Evolutionary conservation across 106 monocot species (phyloP), one percentile per base, ranked within the genome.

Genomic region (Xerophyta viscosa): DNA sequence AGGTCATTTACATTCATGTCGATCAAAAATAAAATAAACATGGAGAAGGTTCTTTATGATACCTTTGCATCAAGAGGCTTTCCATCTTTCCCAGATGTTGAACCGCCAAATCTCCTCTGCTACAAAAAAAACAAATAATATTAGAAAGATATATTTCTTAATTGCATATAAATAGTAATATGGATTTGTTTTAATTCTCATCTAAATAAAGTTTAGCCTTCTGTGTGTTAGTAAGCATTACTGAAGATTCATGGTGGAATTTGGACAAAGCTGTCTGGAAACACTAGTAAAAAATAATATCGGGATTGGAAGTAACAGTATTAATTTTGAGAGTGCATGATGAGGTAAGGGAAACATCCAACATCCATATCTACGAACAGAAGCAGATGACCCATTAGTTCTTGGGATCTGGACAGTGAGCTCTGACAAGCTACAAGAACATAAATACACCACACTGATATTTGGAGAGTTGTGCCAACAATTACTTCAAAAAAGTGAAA

Each of bases 31-130:
- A 33, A 6, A 33, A 33, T 33, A 6, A 33, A 5, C 33, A 33
- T 5, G 10, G 33, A 33, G 10, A 33, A 33, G 33, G 33, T 6
- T 33, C 10, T 33, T 5, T 10, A 33, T 33, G 10, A 33, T 19
- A 46, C 79, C 79, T 79, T 79, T 43, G 68, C 50, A 61, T 79
- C 79, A 36, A 50, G 69, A 23, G 29, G 52, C 44, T 69, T 79
- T 25, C 73, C 79, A 57, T 62, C 60, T 39, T 48, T 68, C 57
- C 53, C 63, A 21, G 57, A 29, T 56, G 54, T 46, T 29, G 27
- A 19, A 46, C 8, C 46, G 20, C 46, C 62, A 30, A 50, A 39
- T 31, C 25, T 57, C 43, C 47, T 68, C 62, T 68, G 56, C 45
- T 20, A 46, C 7, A 13, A 2, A 19, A 6, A 6, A 46, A 1